Percentiles rank a stretch among this genome's conserved stretches.
Conservation (phyloP, 129 eudicot genomes). For the Helianthus tuberosus region DNA sequence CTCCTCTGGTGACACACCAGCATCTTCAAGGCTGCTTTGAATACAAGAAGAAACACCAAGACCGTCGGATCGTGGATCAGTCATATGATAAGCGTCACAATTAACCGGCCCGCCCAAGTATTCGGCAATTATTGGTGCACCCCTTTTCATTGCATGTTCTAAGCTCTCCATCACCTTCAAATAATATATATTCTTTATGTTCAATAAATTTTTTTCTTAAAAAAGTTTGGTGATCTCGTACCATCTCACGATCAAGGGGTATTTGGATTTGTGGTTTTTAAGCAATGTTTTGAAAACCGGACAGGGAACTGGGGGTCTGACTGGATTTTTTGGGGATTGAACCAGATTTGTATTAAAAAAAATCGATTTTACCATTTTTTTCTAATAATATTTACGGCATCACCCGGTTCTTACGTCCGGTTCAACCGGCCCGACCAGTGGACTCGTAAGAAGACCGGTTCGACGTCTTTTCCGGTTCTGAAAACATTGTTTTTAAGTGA, state of each 20-base stretch:
- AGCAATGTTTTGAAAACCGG: neutral
- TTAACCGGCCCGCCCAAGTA: slow-evolving; percentile 71
- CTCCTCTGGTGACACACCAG: slow-evolving; percentile 90
- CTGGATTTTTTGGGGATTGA: no score
- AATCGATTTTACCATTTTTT: no score
- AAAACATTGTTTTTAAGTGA: no score
- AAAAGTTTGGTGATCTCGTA: neutral
- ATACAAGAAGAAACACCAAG: slow-evolving; percentile 97
- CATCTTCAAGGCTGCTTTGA: slow-evolving; percentile 63
- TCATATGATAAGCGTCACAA: slow-evolving; percentile 98
- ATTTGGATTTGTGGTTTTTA: neutral
- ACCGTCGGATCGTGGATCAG: slow-evolving; percentile 89
- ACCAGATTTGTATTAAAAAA: no score
- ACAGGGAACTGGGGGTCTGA: no score
- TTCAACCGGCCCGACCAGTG: no score
- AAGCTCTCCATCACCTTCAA: slow-evolving; percentile 16
- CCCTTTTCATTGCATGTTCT: no score
- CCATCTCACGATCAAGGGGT: neutral
- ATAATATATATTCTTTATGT: neutral
- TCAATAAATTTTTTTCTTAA: neutral
- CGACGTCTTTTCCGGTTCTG: no score
- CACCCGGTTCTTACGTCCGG: no score
- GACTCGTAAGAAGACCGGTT: no score
- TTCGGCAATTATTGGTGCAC: no score
- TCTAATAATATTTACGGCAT: no score